Base-by-base conservation (phyloP, 1,284 basidiomycete species). In the Omphalotus olearius region DNA sequence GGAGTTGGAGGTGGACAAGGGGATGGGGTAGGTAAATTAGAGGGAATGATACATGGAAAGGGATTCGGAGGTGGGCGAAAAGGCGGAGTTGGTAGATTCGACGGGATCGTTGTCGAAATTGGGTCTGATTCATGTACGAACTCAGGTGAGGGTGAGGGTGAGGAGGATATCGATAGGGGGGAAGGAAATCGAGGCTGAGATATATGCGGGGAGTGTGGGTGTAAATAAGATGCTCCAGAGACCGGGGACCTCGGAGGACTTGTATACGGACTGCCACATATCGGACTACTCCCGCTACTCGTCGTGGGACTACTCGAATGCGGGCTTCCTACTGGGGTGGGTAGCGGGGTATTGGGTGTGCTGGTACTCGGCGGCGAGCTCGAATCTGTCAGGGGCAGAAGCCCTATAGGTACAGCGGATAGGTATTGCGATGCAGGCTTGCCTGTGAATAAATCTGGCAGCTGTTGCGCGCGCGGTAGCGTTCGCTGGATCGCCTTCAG, bases 401-500 rank as follows among this genome's bases (percentile, higher is more conserved):
- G 67, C 1, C 70, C 70, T 36, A 83, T 78, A 26, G 81, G 80
- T 4, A 83, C 80, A 13, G 66, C 66, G 2, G 70, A 66, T 11
- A 83, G 66, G 46, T 70, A 72, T 16, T 75, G 69, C 6, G 68
- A 60, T 0, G 64, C 62, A 0, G 64, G 67, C 41, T 66, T 66
- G 23, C 64, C 68, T 0, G 70, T 60, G 13, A 69, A 50, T 1
- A 66, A 62, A 61, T 79, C 73, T 2, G 64, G 59, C 3, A 71
- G 67, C 61, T 81, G 76, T 41, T 73, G 66, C 0, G 80, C 80
- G 7, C 70, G 66, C 1, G 81, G 79, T 1, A 82, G 67, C 4
- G 78, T 79, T 10, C 75, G 72, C 55, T 80, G 79, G 40, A 84
- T 79, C 54, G 79, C 77, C 56, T 80, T 81, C 28, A 83, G 71